Base-by-base conservation (phyloP, 495 filamentous ascomycete genomes). In the Extremus antarcticus region DNA sequence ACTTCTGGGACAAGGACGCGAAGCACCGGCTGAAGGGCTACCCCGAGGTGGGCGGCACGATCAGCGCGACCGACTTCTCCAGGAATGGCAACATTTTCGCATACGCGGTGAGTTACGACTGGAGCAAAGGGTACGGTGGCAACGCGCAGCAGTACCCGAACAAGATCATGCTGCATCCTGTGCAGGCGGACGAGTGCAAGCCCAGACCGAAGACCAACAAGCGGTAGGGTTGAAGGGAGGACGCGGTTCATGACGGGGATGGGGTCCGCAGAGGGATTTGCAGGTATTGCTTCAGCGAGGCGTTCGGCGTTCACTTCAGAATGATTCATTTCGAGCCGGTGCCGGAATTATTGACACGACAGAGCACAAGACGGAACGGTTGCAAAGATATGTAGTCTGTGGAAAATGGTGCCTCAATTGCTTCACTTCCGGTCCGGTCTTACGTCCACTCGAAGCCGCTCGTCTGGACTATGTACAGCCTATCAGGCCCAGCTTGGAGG, bases 41-140 rank as follows among this genome's bases (percentile, higher is more conserved):
- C 65, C 88, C 89, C n/a, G 76, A 81, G 35, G 86, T 88, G 15
- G 85, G 86, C 19, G 88, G 85, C 4, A 83, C 83, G 46, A 90
- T 96, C 68, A 80, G 84, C 13, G 80, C 83, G 35, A 87, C 83
- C 10, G 80, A 74, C 7, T 96, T 95, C 76, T 86, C 85, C 66
- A 71, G 78, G 47, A 80, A 71, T 50, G 90, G 89, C 47, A 80
- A 73, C 60, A 86, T 91, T 60, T 94, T 95, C 64, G 90, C 88
- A 17, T 96, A 95, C 64, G 85, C 89, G 4, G 79, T 94, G 25
- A 90, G 86, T 63, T 96, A 96, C 62, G 90, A 96, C 72, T 96
- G 90, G 90, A 86, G 84, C 65, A 94, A 94, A 70, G 90, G 90
- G 11, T 91, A 87, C 68, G 73, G 77, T 8, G 76, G 67, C 25